Evolutionary conservation across 345 rosid species (phyloP).

Genomic region (Cardamine occulta): DNA sequence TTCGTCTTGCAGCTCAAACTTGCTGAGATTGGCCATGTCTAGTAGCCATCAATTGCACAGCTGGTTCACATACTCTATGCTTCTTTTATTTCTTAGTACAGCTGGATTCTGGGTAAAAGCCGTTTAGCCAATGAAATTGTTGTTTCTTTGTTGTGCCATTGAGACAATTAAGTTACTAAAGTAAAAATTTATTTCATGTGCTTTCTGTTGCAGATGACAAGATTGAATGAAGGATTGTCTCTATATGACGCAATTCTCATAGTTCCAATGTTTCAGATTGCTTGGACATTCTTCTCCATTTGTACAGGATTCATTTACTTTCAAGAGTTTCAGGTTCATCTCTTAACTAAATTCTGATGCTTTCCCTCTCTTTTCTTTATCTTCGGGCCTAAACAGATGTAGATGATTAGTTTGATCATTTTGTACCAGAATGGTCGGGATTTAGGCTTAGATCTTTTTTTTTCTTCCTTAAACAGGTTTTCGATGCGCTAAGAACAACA

Average conservation of each 20-base stretch:
- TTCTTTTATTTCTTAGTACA: conserved; percentile 93
- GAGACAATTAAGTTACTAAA: conserved; percentile 27
- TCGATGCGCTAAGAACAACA: conserved; percentile 82
- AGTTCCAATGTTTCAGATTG: conserved; percentile 99
- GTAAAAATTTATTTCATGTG: conserved; percentile 6
- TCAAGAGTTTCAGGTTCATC: conserved; percentile 92
- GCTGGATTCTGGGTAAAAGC: conserved; percentile 95
- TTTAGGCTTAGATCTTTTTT: conserved; percentile 14
- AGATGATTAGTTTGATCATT: conserved; percentile 4
- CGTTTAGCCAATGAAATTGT: conserved; percentile 29
- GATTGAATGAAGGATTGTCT: conserved; percentile 93
- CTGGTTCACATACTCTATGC: conserved; percentile 99
- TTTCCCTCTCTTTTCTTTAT: conserved; percentile 9
- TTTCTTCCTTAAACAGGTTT: conserved; percentile 59
- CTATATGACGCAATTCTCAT: conserved; percentile 93
- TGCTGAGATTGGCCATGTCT: conserved; percentile 92
- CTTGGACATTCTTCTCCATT: conserved; percentile 98
- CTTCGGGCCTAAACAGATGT: not conserved
- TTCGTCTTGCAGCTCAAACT: conserved; percentile 75
- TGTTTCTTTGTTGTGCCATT: conserved; percentile 20
- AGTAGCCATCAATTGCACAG: conserved; percentile 83
- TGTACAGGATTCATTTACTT: conserved; percentile 98
- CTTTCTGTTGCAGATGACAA: conserved; percentile 72
- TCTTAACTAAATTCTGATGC: conserved; percentile 9
- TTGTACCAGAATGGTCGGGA: not conserved